Conservation (phyloP, 108 stramenopile genomes). For the Chaetoceros muelleri region DNA sequence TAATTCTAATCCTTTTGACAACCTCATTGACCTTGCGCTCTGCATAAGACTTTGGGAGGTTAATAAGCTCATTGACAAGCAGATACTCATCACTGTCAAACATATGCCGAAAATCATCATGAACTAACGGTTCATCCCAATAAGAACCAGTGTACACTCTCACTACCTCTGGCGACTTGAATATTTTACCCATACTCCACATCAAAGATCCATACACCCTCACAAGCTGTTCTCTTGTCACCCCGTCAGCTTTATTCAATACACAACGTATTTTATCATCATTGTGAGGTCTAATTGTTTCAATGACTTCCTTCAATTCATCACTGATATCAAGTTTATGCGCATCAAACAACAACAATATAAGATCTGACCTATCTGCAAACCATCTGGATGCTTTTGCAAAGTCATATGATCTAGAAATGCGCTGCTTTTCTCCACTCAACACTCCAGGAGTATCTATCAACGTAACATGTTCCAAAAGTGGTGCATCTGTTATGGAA, state of each 20-base stretch:
- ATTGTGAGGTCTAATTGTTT: constrained; percentile 49
- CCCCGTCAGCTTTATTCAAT: constrained; percentile 80
- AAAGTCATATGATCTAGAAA: constrained; percentile 55
- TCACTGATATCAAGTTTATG: constrained; percentile 85
- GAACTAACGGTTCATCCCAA: constrained; percentile 58
- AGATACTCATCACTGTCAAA: constrained; percentile 66
- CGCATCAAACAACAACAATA: constrained; percentile 77
- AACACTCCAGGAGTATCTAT: constrained; percentile 85
- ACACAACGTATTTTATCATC: constrained; percentile 78
- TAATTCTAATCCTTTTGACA: constrained; percentile 49
- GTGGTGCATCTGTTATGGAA: constrained; percentile 16
- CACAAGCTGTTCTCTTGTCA: constrained; percentile 79
- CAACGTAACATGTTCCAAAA: constrained; percentile 54
- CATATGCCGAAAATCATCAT: constrained; percentile 37
- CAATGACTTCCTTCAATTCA: constrained; percentile 76
- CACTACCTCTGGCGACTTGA: constrained; percentile 55
- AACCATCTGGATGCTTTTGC: constrained; percentile 50
- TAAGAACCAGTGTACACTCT: constrained; percentile 70
- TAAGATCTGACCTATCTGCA: constrained; percentile 75
- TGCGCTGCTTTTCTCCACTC: constrained; percentile 80
- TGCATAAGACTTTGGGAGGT: constrained; percentile 40
- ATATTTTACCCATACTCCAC: constrained; percentile 85
- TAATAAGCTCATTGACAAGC: constrained; percentile 52
- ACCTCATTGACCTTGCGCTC: constrained; percentile 75
- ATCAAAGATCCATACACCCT: constrained; percentile 89